These are phyloP conservation scores for Chlorella sp. DNA, from an alignment of 139 green algal species.

Conservation along the genomic window DNA sequence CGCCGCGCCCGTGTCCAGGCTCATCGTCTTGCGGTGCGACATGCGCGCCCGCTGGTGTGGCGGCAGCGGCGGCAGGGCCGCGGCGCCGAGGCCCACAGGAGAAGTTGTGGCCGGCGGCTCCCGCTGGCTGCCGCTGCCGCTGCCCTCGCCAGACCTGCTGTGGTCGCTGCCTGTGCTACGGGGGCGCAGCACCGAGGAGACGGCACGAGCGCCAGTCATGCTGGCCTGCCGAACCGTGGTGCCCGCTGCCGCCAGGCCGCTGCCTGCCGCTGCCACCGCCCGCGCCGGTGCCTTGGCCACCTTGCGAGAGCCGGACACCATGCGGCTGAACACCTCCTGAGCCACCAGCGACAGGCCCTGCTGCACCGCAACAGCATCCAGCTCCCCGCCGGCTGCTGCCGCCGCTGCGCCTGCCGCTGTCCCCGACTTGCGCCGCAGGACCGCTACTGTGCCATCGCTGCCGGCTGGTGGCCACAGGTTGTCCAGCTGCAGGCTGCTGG, in stretches of 20 bases:
- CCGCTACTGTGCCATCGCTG: not conserved
- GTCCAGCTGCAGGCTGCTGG: not conserved
- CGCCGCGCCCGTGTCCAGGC: slow-evolving; percentile 4
- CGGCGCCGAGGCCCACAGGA: too few species aligned
- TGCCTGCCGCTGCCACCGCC: not conserved
- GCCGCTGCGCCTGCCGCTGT: not conserved
- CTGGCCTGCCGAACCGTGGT: not conserved
- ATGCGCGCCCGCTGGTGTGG: not conserved
- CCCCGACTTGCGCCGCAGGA: too few species aligned
- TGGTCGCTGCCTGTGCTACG: too few species aligned
- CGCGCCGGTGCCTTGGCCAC: slow-evolving; percentile 4
- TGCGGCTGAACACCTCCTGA: not conserved
- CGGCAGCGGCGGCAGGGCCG: too few species aligned
- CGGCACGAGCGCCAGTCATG: not conserved
- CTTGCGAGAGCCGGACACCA: slow-evolving; percentile 1
- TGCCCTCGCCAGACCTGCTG: not conserved
- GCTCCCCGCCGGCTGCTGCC: not conserved
- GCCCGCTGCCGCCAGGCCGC: not conserved
- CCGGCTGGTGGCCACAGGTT: too few species aligned
- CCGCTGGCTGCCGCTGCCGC: not conserved
- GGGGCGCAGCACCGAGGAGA: too few species aligned
- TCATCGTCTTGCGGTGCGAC: slow-evolving; percentile 21
- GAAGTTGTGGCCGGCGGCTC: not conserved
- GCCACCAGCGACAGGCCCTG: slow-evolving; percentile 19
- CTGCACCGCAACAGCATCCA: not conserved